Evolutionary conservation across 495 filamentous ascomycete genomes (phyloP), one percentile per base, ranked within the genome.

Genomic region (Jackrogersella multiformis): DNA sequence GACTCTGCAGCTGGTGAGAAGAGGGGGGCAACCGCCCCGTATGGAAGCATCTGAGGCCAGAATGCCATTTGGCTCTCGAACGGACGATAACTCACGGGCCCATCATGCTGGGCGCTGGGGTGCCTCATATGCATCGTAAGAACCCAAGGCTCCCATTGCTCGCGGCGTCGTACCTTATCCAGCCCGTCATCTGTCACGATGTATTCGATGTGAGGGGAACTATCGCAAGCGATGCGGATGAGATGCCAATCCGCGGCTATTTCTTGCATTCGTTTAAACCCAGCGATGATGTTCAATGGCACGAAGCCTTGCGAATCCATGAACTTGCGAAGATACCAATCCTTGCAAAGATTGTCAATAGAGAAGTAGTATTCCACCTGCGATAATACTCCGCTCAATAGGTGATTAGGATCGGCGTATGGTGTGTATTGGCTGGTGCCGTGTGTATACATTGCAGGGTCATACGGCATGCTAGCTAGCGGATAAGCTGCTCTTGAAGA

Each of bases 341-440:
- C 95, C 78, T 96, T 98, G 86, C 92, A 94, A 56, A 97, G 86
- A 75, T 98, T 98, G 67, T 98, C 93, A 7, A 97, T 84, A 0
- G 94, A 98, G 79, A 99, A 95, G 76, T 98, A 99, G 78, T 98
- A 98, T 69, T 96, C 91, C 78, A 97, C 79, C 76, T 97, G 94
- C 56, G 49, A 55, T 38, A 72, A 86, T 82, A 49, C 56, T 23
- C 55, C 63, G 41, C 41, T 54, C 23, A 89, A 79, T 13, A 90
- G 68, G 13, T 82, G 78, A 57, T 79, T 84, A 8, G 81, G 81
- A 58, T 87, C 87, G 72, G 86, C 75, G 65, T 84, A 89, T 20
- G 82, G 78, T 66, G 82, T 83, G 64, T 84, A 93, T 2, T 88
- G 88, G 30, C 86, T 69, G n/a, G 87, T 85, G 51, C 79, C 87